These are phyloP conservation scores for Aspergillus sojae DNA, from an alignment of 2,329 filamentous ascomycete genomes.

Conservation along the genomic window DNA sequence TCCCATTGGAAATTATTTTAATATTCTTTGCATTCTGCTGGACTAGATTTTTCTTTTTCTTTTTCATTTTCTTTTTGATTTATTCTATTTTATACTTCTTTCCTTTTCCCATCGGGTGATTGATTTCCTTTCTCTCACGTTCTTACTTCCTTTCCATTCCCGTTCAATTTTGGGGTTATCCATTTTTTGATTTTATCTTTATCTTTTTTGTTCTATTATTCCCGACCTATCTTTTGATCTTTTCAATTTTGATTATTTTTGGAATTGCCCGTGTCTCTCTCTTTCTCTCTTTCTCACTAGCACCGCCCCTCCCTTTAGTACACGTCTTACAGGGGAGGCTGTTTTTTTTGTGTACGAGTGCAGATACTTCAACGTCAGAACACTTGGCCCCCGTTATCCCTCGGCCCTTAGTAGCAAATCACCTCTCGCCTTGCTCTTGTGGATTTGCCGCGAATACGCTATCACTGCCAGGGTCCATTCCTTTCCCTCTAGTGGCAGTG, in stretches of 20 bases:
- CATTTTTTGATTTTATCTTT: slow-evolving; percentile 7
- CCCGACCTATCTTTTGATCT: neutral
- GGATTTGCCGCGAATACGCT: slow-evolving; percentile 29
- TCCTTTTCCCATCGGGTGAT: neutral
- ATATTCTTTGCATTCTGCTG: neutral
- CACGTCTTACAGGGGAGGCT: slow-evolving; percentile 13
- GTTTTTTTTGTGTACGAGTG: slow-evolving; percentile 7
- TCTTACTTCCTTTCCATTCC: slow-evolving; percentile 29
- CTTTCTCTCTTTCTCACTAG: neutral
- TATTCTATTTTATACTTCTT: neutral
- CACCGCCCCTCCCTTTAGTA: neutral
- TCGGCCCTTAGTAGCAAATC: slow-evolving; percentile 18
- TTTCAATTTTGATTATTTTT: neutral
- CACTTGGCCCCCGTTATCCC: slow-evolving; percentile 10
- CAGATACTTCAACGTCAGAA: slow-evolving; percentile 12
- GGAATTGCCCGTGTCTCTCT: neutral
- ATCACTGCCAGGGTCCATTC: slow-evolving; percentile 25
- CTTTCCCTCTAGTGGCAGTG: slow-evolving; percentile 26
- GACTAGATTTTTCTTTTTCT: neutral
- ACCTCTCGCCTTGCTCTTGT: slow-evolving; percentile 17
- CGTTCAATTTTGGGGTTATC: neutral
- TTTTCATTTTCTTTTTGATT: neutral
- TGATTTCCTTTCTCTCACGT: slow-evolving; percentile 13
- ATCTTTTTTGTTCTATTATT: slow-evolving; percentile 3
- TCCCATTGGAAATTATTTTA: neutral